Evolutionary conservation across 352 stramenopile genomes (phyloP).

Genomic region (Globisporangium echinulatum): DNA sequence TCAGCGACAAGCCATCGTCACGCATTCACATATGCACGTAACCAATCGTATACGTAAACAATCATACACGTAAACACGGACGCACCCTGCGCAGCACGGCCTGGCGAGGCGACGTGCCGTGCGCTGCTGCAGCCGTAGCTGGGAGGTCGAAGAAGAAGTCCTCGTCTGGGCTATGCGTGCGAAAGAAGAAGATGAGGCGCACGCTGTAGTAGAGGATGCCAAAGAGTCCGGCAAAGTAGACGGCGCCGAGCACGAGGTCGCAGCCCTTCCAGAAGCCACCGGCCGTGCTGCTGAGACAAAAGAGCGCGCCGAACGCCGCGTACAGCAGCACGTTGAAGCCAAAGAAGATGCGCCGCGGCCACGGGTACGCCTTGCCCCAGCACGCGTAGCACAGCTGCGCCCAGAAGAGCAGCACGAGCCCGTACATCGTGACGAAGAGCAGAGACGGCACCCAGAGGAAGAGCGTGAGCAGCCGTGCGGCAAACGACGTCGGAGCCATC

Average conservation of each 20-base stretch:
- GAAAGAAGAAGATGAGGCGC: conserved; percentile 76
- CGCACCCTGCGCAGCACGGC: conserved; percentile 58
- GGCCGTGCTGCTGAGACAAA: conserved; percentile 35
- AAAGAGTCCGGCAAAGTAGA: conserved; percentile 63
- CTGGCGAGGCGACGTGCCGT: conserved; percentile 39
- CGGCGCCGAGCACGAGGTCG: conserved; percentile 51
- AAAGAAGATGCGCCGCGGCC: conserved; percentile 71
- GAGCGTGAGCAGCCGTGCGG: conserved; percentile 41
- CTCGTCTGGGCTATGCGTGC: conserved; percentile 59
- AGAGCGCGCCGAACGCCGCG: conserved; percentile 40
- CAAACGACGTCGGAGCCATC: conserved; percentile 32
- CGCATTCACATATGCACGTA: too few species aligned
- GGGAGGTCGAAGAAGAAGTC: conserved; percentile 83
- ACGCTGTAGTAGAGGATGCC: conserved; percentile 78
- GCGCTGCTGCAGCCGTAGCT: conserved; percentile 12
- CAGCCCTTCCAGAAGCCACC: conserved; percentile 58
- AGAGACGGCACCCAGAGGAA: conserved; percentile 76
- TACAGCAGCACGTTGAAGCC: conserved; percentile 75
- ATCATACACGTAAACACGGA: background rate
- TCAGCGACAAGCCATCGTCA: too few species aligned
- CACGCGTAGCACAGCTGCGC: conserved; percentile 81
- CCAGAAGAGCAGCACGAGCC: conserved; percentile 80
- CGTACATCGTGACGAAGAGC: conserved; percentile 84
- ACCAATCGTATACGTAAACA: conserved; percentile 9
- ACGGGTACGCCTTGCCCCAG: conserved; percentile 67